These are phyloP conservation scores for Pneumocystis jirovecii DNA, from an alignment of 1,139 yeast genomes.

Conservation along the genomic window DNA sequence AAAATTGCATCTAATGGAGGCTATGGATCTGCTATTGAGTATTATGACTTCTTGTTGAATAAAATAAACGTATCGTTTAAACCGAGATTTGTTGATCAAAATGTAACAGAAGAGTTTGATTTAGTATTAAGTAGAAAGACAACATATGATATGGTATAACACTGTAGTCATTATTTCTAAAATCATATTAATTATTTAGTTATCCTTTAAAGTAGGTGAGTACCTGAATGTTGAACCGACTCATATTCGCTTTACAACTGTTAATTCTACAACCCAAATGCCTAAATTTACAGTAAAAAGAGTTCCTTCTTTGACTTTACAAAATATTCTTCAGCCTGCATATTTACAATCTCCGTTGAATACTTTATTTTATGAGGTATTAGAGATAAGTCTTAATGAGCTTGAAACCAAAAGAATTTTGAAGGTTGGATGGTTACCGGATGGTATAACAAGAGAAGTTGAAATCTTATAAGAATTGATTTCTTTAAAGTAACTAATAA, in stretches of 20 bases:
- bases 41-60: slow-evolving; percentile 50
- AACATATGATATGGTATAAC: slow-evolving; percentile 34
- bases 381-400: slow-evolving; percentile 59
- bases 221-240: slow-evolving; percentile 43
- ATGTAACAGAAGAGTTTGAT: slow-evolving; percentile 29
- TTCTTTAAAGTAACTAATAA: neutral
- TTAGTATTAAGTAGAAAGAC: slow-evolving; percentile 58
- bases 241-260: slow-evolving; percentile 48
- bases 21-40: slow-evolving; percentile 31
- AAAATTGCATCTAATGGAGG: slow-evolving; percentile 15
- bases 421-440: slow-evolving; percentile 27
- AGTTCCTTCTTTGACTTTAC: slow-evolving; percentile 24
- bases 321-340: slow-evolving; percentile 31
- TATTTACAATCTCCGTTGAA: slow-evolving; percentile 25
- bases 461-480: neutral
- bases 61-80: slow-evolving; percentile 47
- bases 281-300: slow-evolving; percentile 28
- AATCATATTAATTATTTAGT: neutral
- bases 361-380: slow-evolving; percentile 45
- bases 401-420: slow-evolving; percentile 61
- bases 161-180: neutral
- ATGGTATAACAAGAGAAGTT: slow-evolving; percentile 27
- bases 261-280: slow-evolving; percentile 13
- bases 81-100: slow-evolving; percentile 33
- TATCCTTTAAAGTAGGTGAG: slow-evolving; percentile 46